Evolutionary conservation across 1,284 basidiomycete species (phyloP), one percentile per base, ranked within the genome.

Genomic region (Pascua sp.): DNA sequence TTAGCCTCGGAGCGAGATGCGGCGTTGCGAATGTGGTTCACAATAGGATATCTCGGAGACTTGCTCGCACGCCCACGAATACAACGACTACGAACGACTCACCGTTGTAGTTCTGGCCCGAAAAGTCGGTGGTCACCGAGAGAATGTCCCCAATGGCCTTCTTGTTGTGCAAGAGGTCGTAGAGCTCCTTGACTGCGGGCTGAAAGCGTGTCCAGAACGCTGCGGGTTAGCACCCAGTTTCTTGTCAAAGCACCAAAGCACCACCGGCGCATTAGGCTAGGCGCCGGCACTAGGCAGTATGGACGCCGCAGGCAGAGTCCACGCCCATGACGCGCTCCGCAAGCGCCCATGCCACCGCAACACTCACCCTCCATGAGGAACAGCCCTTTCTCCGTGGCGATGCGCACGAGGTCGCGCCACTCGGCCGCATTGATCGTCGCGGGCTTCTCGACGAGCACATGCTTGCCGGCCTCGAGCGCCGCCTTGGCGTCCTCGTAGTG

Each of bases 301-400:
- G n/a, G n/a, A n/a, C n/a, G n/a, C n/a, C n/a, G n/a, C n/a, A n/a
- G n/a, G n/a, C n/a, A n/a, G n/a, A n/a, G n/a, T n/a, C n/a, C n/a
- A n/a, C n/a, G n/a, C n/a, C n/a, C n/a, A n/a, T n/a, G n/a, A n/a
- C n/a, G n/a, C n/a, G n/a, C n/a, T n/a, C n/a, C n/a, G n/a, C n/a
- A n/a, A n/a, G n/a, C n/a, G n/a, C n/a, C n/a, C n/a, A n/a, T n/a
- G n/a, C n/a, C n/a, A n/a, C n/a, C n/a, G n/a, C n/a, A n/a, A n/a
- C n/a, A n/a, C n/a, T n/a, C n/a, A n/a, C n/a, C n/a, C 60, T 79
- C 78, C 78, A 79, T 79, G 9, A 80, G 57, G 58, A 78, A 78
- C 5, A 77, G 57, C 9, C 67, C 57, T 65, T 75, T 75, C 41
- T 56, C 49, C 42, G 68, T 67, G 0, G 80, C 79, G 12, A 81